A percentile compares a stretch with the other conserved stretches of the same genome.
These are phyloP conservation scores for Fraxinus pennsylvanica DNA, from an alignment of 257 asterid genomes.

Conservation along the genomic window DNA sequence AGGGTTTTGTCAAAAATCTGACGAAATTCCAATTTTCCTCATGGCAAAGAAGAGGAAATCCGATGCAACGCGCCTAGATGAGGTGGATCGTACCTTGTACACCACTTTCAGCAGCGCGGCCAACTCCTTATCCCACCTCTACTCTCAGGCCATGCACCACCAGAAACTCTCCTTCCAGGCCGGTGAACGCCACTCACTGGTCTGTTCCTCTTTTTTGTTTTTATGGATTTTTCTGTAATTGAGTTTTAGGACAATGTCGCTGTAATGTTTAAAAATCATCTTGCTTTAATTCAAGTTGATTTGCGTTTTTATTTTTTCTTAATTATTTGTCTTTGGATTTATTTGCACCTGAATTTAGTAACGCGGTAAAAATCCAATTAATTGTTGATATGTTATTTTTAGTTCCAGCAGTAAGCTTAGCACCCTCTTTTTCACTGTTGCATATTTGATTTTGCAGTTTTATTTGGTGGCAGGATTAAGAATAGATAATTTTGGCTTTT, in stretches of 20 bases:
- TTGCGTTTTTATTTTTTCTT: background rate
- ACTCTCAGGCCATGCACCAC: conserved; percentile 85
- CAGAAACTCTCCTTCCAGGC: conserved; percentile 86
- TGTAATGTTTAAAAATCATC: background rate
- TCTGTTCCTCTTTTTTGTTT: conserved; percentile 2
- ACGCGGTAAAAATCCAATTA: background rate
- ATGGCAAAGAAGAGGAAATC: conserved; percentile 97
- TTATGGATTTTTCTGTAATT: background rate
- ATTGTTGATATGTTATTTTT: background rate
- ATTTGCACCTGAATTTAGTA: no score
- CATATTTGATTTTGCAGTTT: background rate
- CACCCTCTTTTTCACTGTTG: no score
- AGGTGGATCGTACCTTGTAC: conserved; percentile 95
- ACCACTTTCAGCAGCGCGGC: conserved; percentile 85
- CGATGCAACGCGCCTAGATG: conserved; percentile 74
- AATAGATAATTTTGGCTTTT: background rate
- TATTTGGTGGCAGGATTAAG: background rate
- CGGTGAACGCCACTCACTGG: conserved; percentile 90
- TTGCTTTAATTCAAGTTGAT: background rate
- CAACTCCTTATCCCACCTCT: conserved; percentile 88
- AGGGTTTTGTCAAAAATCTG: conserved; percentile 33
- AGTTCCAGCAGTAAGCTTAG: background rate
- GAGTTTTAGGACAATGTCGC: background rate
- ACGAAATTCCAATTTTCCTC: conserved; percentile 1
- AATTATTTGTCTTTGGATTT: no score